phyloP scores from a whole-genome alignment of 768 basidiomycete species.

The Cyclocybe cylindracea region DNA sequence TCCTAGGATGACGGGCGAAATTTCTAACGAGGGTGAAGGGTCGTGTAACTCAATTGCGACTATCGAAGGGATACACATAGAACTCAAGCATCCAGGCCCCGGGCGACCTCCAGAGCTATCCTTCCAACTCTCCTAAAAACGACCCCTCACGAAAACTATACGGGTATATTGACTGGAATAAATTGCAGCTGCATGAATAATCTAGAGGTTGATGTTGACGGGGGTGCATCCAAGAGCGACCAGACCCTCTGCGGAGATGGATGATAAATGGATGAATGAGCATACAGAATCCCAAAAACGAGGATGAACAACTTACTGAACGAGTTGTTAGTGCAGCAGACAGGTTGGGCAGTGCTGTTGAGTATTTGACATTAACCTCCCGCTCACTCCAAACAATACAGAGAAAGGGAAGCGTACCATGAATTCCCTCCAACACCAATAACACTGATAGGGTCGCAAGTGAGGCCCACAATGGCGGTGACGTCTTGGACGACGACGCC shows the following conservation, averaged over 20 bases:
- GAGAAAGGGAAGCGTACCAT: not conserved
- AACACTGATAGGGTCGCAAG: slow-evolving; percentile 23
- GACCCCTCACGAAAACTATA: no score
- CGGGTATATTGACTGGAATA: no score
- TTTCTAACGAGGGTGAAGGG: no score
- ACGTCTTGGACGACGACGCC: slow-evolving; percentile 14
- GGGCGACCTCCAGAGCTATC: no score
- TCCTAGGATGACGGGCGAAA: no score
- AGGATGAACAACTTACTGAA: slow-evolving; percentile 10
- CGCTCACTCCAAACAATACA: not conserved
- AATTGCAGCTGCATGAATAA: no score
- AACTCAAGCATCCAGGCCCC: no score
- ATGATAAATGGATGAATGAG: not conserved
- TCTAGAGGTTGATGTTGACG: slow-evolving; percentile 22
- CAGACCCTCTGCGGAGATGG: slow-evolving; percentile 12
- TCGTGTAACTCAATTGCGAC: no score
- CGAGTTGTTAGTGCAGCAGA: slow-evolving; percentile 25
- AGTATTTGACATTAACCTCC: not conserved
- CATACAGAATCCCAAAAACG: not conserved
- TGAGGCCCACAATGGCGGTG: slow-evolving; percentile 9
- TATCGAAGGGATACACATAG: no score
- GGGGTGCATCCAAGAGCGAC: slow-evolving; percentile 28
- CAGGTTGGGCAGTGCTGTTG: slow-evolving; percentile 20
- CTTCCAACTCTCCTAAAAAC: no score
- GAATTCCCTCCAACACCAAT: slow-evolving; percentile 17